Conservation (phyloP, 2,329 filamentous ascomycete species). For the Sphaceloma murrayae region DNA sequence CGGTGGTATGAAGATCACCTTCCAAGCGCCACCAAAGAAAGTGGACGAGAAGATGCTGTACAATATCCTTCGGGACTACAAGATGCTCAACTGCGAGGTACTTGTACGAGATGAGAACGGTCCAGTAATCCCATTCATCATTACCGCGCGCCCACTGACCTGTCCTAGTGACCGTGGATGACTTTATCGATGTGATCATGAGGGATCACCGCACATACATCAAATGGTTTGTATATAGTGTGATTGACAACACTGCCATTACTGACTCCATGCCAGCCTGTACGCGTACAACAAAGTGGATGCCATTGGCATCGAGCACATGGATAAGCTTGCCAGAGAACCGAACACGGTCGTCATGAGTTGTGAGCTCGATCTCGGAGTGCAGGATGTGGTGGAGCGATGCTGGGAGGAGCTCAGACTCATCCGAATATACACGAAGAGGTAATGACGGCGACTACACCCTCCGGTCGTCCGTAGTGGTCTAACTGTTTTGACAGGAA, state of each 20-base stretch:
- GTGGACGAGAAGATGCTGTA: constrained; percentile 97
- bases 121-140: constrained; percentile 24
- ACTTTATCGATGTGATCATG: constrained; percentile 99
- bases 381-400: constrained; percentile 84
- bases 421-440: constrained; percentile 91
- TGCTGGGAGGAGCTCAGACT: constrained; percentile 90
- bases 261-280: constrained; percentile 46
- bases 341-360: constrained; percentile 94
- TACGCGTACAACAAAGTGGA: constrained; percentile 99
- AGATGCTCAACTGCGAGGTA: constrained; percentile 95
- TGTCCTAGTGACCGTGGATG: constrained; percentile 71
- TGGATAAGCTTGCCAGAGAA: constrained; percentile 85
- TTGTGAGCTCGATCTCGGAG: constrained; percentile 88
- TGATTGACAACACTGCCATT: not conserved
- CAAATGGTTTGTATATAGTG: constrained; percentile 43
- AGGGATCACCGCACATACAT: constrained; percentile 98
- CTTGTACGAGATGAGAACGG: constrained; percentile 85
- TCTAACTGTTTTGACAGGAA: constrained; percentile 48
- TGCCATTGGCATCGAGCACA: constrained; percentile 81
- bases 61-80: constrained; percentile 97
- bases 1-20: constrained; percentile 97
- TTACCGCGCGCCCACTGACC: constrained; percentile 16
- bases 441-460: too few species aligned
- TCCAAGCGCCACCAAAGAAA: constrained; percentile 76
- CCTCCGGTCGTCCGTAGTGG: too few species aligned